Evolutionary conservation across 805 yeast genomes (phyloP).

Genomic region (Zygosaccharomyces bisporus): DNA sequence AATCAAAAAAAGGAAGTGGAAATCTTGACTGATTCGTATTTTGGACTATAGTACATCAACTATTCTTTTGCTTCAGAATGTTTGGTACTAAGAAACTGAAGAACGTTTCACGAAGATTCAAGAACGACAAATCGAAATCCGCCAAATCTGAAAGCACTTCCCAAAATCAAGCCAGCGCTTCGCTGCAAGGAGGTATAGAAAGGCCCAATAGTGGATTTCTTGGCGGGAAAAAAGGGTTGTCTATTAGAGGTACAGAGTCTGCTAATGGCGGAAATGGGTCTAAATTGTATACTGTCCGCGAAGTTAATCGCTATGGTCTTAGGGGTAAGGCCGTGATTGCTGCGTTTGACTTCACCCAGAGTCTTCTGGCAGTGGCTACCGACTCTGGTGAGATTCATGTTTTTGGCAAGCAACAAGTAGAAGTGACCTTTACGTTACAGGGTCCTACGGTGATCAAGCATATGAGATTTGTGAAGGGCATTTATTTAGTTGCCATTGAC

Average conservation of each 20-base stretch:
- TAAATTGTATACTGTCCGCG: conserved; percentile 34
- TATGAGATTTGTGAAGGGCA: conserved; percentile 70
- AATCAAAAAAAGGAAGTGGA: neutral
- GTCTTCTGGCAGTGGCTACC: conserved; percentile 78
- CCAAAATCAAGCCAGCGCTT: neutral
- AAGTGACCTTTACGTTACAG: conserved; percentile 56
- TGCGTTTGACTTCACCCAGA: conserved; percentile 86
- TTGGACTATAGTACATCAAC: too few relatives aligned
- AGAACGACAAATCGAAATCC: conserved; percentile 17
- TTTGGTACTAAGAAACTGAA: conserved; percentile 36
- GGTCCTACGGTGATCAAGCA: conserved; percentile 49
- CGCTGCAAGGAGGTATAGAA: neutral
- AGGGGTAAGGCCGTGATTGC: conserved; percentile 60
- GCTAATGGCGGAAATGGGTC: conserved; percentile 14
- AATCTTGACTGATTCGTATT: too few relatives aligned
- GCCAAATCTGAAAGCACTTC: conserved; percentile 2
- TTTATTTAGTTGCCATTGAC: conserved; percentile 73
- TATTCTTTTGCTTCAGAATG: too few relatives aligned
- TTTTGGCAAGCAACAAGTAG: conserved; percentile 80
- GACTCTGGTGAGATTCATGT: conserved; percentile 66
- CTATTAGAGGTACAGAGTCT: conserved; percentile 10
- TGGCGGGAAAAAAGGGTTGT: conserved; percentile 3
- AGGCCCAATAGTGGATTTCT: neutral
- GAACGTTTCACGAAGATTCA: conserved; percentile 35
- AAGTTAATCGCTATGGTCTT: conserved; percentile 49